Evolutionary conservation across 1,139 yeast species (phyloP), one percentile per base, ranked within the genome.

Genomic region (Saccharomyces hybrid): DNA sequence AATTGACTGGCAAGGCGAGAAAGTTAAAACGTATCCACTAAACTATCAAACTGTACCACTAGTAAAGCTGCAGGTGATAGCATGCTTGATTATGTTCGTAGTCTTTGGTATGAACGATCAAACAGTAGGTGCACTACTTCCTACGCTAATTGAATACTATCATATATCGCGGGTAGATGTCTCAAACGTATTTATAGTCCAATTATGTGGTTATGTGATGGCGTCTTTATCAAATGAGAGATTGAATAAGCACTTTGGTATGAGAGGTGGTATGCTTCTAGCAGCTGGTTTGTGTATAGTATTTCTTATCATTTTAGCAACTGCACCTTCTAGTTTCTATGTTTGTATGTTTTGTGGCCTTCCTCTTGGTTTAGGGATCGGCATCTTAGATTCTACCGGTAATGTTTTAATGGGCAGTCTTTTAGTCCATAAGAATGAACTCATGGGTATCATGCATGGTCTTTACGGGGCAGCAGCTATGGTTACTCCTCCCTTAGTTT

Each of bases 391-490:
- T 68, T 80, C 88, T 23, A 72, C 81, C 2, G 71, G 82, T 55
- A 83, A 82, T 61, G 76, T 82, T 7, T 79, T 83, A 74, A 73
- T 83, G 64, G 86, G 88, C 0, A 73, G 73, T 34, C 70, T 85
- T 52, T 73, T 67, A 5, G 81, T 81, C 58, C 77, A 83, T 46
- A 84, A 84, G 48, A 68, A 66, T 65, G 86, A 83, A 63, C 65
- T 83, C 27, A 71, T 85, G 70, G 91, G 91, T 1, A 67, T 82
- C 0, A 66, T 84, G 59, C 93, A 85, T 70, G 86, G 88, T 0
- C 76, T 78, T 57, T 85, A 83, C 64, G 91, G 91, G 0, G 67
- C 83, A 5, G 89, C 90, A 0, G 81, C 88, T 51, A 79, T 84
- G 74, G 71, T 82, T 0, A 77, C 88, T 1, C 90, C 93, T 0